Evolutionary conservation across 1,139 yeast species (phyloP).

Genomic region (Oligophagozyma castellii): DNA sequence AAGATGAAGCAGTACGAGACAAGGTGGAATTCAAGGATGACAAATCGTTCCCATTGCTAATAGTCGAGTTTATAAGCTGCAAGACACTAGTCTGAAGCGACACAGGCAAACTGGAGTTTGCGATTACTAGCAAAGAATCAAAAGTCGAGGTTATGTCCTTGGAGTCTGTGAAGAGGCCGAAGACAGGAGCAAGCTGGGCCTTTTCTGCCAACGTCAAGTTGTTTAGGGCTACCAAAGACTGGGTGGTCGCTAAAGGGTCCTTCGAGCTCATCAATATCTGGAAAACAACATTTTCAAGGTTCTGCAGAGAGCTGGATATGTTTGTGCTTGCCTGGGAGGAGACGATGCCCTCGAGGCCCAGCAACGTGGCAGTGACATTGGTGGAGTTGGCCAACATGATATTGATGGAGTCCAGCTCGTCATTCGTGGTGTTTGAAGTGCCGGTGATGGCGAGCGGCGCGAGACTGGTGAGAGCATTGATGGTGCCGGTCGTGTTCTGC

Average conservation of each 20-base stretch:
- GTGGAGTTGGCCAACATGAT: slow-evolving; percentile 14
- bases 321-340: slow-evolving; percentile 4
- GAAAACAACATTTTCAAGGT: slow-evolving; percentile 12
- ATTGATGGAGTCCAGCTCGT: slow-evolving; percentile 14
- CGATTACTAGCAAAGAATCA: slow-evolving; percentile 15
- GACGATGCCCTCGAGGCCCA: slow-evolving; percentile 18
- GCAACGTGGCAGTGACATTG: slow-evolving; percentile 20
- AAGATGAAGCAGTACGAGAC: slow-evolving; percentile 8
- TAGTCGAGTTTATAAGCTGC: slow-evolving; percentile 1
- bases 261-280: slow-evolving; percentile 15
- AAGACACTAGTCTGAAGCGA: slow-evolving; percentile 3
- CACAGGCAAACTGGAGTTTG: slow-evolving; percentile 18
- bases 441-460: slow-evolving; percentile 18
- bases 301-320: slow-evolving; percentile 1
- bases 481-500: slow-evolving; percentile 13
- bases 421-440: slow-evolving; percentile 15
- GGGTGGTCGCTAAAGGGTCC: slow-evolving; percentile 17
- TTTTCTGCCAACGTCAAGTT: slow-evolving; percentile 13
- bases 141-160: slow-evolving; percentile 21
- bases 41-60: slow-evolving; percentile 1
- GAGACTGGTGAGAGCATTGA: slow-evolving; percentile 14
- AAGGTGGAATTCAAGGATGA: slow-evolving; percentile 3
- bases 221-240: slow-evolving; percentile 12
- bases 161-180: slow-evolving; percentile 14
- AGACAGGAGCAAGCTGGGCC: slow-evolving; percentile 17